These are phyloP conservation scores for Halteria grandinella DNA, from an alignment of 73 alveolate genomes.

Conservation along the genomic window DNA sequence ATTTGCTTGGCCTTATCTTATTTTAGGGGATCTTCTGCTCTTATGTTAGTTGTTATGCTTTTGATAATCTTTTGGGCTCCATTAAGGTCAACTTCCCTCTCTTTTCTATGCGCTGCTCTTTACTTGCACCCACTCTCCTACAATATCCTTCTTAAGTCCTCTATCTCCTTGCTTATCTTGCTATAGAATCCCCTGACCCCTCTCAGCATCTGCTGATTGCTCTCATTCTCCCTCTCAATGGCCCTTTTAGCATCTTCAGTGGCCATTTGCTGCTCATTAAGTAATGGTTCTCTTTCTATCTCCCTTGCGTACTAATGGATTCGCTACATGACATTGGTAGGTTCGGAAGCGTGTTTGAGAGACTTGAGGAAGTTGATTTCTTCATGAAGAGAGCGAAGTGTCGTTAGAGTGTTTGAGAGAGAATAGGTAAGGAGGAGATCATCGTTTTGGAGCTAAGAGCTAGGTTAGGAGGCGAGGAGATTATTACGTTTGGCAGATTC, in stretches of 20 bases:
- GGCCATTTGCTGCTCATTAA: too few species aligned
- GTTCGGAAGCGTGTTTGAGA: background rate
- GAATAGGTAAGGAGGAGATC: constrained; percentile 27
- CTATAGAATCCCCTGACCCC: background rate
- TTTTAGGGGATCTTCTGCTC: too few species aligned
- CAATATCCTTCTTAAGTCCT: background rate
- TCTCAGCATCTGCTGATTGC: constrained; percentile 19
- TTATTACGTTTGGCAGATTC: background rate
- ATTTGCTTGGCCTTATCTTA: too few species aligned
- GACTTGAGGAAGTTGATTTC: constrained; percentile 10
- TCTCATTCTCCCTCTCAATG: background rate
- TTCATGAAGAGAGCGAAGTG: constrained; percentile 32
- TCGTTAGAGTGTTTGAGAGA: constrained; percentile 21
- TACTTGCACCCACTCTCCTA: background rate
- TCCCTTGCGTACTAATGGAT: constrained; percentile 45
- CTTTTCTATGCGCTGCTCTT: background rate
- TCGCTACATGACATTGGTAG: background rate
- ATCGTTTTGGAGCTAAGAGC: too few species aligned
- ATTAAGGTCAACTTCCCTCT: too few species aligned
- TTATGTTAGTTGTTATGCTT: too few species aligned
- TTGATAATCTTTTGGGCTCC: too few species aligned
- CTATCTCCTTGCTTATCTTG: background rate
- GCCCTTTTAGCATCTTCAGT: background rate
- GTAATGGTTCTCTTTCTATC: too few species aligned
- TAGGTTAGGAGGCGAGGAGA: too few species aligned